phyloP scores from a whole-genome alignment of 1,284 basidiomycete species.

The Veloboletus limbatus region DNA sequence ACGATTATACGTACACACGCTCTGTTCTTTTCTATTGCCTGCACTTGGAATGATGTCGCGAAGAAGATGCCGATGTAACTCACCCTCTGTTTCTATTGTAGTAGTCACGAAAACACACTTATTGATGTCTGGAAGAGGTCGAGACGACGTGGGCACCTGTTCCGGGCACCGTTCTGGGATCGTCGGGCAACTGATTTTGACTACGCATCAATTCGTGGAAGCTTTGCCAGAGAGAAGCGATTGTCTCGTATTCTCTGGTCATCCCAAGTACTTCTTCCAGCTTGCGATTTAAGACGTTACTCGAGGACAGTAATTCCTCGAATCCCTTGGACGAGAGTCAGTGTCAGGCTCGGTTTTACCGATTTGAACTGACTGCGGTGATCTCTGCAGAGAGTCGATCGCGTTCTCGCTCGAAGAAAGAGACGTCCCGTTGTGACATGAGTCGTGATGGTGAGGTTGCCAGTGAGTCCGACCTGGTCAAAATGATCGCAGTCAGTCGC shows the following conservation, averaged over 20 bases:
- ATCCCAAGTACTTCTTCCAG: slow-evolving; percentile 90
- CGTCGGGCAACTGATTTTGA: slow-evolving; percentile 38
- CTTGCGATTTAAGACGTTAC: slow-evolving; percentile 88
- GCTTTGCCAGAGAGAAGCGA: slow-evolving; percentile 82
- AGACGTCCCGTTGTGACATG: slow-evolving; percentile 47
- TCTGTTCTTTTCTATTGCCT: slow-evolving; percentile 36
- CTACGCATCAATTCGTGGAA: slow-evolving; percentile 78
- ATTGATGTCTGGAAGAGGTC: slow-evolving; percentile 24
- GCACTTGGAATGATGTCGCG: slow-evolving; percentile 43
- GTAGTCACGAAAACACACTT: slow-evolving; percentile 13
- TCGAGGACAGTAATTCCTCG: slow-evolving; percentile 82
- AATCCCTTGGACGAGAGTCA: slow-evolving; percentile 75
- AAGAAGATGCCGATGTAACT: slow-evolving; percentile 26
- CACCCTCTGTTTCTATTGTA: slow-evolving; percentile 19
- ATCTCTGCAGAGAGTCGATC: slow-evolving; percentile 72
- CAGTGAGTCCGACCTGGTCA: too few relatives aligned
- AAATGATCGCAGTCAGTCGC: too few relatives aligned
- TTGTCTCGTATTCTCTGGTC: slow-evolving; percentile 90
- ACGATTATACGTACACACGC: slow-evolving; percentile 31
- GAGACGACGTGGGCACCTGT: slow-evolving; percentile 66
- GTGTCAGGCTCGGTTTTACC: background rate
- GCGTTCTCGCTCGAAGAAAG: slow-evolving; percentile 78
- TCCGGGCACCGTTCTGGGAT: slow-evolving; percentile 46
- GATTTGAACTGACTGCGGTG: slow-evolving; percentile 45
- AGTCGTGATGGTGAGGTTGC: too few relatives aligned